These are phyloP conservation scores for Peronospora farinosa DNA, from an alignment of 352 stramenopile genomes.

Conservation along the genomic window DNA sequence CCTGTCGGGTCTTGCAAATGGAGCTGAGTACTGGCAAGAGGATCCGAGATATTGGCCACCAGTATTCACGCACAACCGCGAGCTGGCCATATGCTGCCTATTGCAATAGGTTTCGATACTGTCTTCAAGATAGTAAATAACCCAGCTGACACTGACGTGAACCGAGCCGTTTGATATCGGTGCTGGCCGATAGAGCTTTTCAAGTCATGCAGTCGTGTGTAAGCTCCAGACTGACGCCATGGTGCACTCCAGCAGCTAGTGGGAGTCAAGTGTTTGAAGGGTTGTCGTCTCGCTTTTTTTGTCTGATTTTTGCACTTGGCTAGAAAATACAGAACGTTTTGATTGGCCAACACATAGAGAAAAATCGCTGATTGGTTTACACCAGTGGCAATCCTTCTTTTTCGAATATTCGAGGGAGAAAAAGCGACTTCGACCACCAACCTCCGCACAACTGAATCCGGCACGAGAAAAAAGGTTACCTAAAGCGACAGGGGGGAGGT, in stretches of 20 bases:
- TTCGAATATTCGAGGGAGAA: conserved; percentile 27
- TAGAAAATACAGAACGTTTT: background rate
- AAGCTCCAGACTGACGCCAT: conserved; percentile 22
- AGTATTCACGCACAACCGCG: conserved; percentile 15
- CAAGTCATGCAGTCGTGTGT: conserved; percentile 17
- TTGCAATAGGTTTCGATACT: conserved; percentile 8
- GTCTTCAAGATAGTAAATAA: conserved; percentile 3
- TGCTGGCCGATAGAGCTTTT: conserved; percentile 11
- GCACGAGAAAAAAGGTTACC: conserved; percentile 5
- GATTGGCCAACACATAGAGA: conserved; percentile 11
- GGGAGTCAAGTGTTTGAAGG: conserved; percentile 4
- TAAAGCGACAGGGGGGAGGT: conserved; percentile 13
- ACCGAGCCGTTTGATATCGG: conserved; percentile 1
- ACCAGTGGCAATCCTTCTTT: conserved; percentile 16
- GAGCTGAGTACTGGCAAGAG: conserved; percentile 2
- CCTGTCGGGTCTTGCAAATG: conserved; percentile 13
- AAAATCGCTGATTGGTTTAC: conserved; percentile 22
- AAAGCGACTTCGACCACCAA: conserved; percentile 15
- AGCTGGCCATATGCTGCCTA: conserved; percentile 1
- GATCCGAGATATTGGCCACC: conserved; percentile 4
- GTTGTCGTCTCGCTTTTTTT: conserved; percentile 13
- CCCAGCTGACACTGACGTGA: conserved; percentile 3
- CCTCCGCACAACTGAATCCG: conserved; percentile 26
- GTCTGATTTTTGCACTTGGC: conserved; percentile 16
- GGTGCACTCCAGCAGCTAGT: conserved; percentile 1